Evolutionary conservation across 495 filamentous ascomycete species (phyloP).

Genomic region (Astrothelium macrocarpum): DNA sequence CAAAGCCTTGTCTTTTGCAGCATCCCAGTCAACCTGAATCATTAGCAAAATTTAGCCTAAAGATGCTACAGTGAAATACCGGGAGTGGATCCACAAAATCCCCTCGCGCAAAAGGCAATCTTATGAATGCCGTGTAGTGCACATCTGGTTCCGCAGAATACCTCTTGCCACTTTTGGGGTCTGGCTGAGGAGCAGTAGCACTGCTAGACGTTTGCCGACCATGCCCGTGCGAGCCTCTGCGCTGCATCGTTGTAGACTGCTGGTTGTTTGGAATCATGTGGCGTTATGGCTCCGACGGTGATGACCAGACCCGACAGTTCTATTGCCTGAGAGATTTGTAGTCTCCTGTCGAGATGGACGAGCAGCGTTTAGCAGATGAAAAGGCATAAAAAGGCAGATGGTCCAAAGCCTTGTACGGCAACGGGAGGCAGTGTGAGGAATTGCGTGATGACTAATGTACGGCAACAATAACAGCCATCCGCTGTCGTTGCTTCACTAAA

Average conservation of each 20-base stretch:
- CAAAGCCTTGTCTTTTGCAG: constrained; percentile 72
- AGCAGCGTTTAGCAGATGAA: background rate
- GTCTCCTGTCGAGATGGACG: background rate
- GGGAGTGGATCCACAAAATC: constrained; percentile 85
- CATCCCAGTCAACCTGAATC: constrained; percentile 58
- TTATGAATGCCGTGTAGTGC: constrained; percentile 68
- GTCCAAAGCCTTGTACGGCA: too few species aligned
- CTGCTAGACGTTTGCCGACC: background rate
- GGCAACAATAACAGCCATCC: too few species aligned
- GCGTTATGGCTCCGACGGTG: background rate
- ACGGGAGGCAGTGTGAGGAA: too few species aligned
- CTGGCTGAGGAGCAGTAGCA: background rate
- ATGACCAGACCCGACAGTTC: background rate
- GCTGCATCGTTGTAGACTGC: background rate
- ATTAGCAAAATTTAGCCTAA: constrained; percentile 13
- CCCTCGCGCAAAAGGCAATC: constrained; percentile 76
- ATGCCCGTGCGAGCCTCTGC: background rate
- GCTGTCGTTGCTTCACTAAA: too few species aligned
- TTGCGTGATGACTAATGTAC: too few species aligned
- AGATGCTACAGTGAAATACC: constrained; percentile 40
- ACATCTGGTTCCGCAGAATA: constrained; percentile 20
- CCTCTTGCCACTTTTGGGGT: background rate
- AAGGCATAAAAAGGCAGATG: too few species aligned
- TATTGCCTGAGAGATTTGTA: background rate
- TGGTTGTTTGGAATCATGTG: background rate